Conservation (phyloP, 2,329 filamentous ascomycete genomes). For the Cercospora canescens region DNA sequence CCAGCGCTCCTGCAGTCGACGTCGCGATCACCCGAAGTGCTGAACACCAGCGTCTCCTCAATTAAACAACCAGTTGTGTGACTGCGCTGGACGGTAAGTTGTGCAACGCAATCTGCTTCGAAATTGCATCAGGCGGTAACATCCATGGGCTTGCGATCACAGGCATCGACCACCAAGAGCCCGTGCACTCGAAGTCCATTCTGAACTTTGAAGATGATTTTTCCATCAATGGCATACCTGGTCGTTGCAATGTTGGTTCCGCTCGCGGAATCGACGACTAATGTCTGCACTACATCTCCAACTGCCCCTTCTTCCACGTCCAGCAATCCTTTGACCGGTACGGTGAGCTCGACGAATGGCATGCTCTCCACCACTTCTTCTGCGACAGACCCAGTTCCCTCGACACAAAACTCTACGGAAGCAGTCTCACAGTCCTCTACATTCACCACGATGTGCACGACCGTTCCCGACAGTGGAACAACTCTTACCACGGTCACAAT, state of each 20-base stretch:
- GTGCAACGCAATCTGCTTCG: not conserved
- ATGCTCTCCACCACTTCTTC: too few species aligned
- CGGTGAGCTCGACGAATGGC: not conserved
- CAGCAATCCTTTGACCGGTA: not conserved
- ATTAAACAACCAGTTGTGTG: not conserved
- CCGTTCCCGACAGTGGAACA: too few species aligned
- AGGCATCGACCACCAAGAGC: not conserved
- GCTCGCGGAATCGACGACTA: not conserved
- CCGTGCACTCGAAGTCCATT: not conserved
- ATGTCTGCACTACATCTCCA: not conserved
- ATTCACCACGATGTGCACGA: too few species aligned
- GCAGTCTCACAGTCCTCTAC: too few species aligned
- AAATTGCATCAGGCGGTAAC: not conserved
- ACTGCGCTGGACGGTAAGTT: not conserved
- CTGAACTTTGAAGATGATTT: not conserved
- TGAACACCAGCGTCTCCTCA: not conserved
- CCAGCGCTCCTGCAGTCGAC: not conserved
- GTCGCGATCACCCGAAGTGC: not conserved
- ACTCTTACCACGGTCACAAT: too few species aligned
- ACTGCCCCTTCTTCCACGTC: not conserved
- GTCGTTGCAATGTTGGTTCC: not conserved
- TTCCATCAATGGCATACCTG: not conserved
- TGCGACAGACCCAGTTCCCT: not conserved
- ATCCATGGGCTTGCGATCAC: not conserved
- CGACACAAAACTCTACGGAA: too few species aligned